A percentile compares a stretch with the other conserved stretches of the same genome.
These are phyloP conservation scores for Vitis hybrid DNA, from an alignment of 177 flowering plant species.

Conservation along the genomic window DNA sequence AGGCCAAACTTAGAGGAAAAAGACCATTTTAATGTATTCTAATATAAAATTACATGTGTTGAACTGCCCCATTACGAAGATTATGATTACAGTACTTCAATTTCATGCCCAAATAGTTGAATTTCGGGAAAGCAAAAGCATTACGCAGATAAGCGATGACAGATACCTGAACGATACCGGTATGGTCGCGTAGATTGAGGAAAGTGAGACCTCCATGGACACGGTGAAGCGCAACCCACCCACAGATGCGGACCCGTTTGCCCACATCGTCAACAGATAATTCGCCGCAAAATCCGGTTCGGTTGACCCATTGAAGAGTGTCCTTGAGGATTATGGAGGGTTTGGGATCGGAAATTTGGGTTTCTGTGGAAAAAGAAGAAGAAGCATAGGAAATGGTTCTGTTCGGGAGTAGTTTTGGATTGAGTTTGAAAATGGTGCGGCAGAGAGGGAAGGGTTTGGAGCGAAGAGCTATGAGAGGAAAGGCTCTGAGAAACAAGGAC, in stretches of 20 bases:
- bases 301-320: conserved; percentile 65
- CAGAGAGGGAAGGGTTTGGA: conserved; percentile 17
- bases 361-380: conserved; percentile 31
- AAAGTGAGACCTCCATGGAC: conserved; percentile 91
- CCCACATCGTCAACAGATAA: conserved; percentile 64
- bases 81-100: no score
- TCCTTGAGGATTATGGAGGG: conserved; percentile 13
- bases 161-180: conserved; percentile 83
- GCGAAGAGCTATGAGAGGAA: conserved; percentile 39
- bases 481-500: conserved; percentile 44
- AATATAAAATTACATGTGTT: no score
- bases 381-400: conserved; percentile 20
- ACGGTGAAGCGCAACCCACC: conserved; percentile 96
- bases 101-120: no score
- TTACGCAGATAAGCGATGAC: not conserved
- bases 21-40: no score
- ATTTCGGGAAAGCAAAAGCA: no score
- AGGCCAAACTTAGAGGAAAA: no score
- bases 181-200: conserved; percentile 78
- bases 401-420: conserved; percentile 10
- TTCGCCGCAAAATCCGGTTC: conserved; percentile 69
- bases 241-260: conserved; percentile 74
- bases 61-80: no score
- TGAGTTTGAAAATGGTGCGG: conserved; percentile 19
- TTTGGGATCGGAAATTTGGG: conserved; percentile 21